Base-by-base conservation (phyloP, 306 rosid species). In the Trifolium repens region DNA sequence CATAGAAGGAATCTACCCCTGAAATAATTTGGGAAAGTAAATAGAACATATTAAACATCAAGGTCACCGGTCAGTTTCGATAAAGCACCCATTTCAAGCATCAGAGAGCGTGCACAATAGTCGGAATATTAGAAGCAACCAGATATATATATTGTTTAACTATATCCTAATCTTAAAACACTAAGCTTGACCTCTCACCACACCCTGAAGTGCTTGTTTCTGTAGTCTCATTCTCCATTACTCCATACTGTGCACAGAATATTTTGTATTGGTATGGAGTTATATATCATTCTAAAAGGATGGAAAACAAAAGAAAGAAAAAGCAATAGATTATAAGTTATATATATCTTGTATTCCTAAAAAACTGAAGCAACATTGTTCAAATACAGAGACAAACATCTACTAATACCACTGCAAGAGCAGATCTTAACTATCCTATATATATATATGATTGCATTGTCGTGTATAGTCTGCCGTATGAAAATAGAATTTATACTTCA, bases 1-100 rank as follows among this genome's bases (percentile, higher is more conserved):
- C 98, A 63, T 94, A 94, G 85, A 94, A 94, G 79, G 98, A 94
- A 89, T 94, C 98, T 81, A 94, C 98, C 83, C 98, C 98, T 94
- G 65, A 35, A 85, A 75, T 66, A 88, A 73, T 65, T 50, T 86
- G 71, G 69, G 27, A 69, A 59, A 83, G 72, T 79, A 26, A 62
- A 80, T 67, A 74, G 74, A 83, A 73, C 53, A 75, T 78, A 72
- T 87, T 83, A 84, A 79, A 83, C 74, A 81, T 79, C 79, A 67
- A 59, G 63, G 44, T 94, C 91, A 74, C 96, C 96, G 15, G 97
- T 94, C 83, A 94, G 30, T 87, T 83, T 93, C 24, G 98, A 94
- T 77, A 94, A 86, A 63, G 97, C 96, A 72, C 98, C 97, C 98
- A 94, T 94, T 89, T 91, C 98, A 83, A 94, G 96, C 86, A 94